Evolutionary conservation across 352 stramenopile species (phyloP), one percentile per base, ranked within the genome.

Genomic region (Pythium dissotocum): DNA sequence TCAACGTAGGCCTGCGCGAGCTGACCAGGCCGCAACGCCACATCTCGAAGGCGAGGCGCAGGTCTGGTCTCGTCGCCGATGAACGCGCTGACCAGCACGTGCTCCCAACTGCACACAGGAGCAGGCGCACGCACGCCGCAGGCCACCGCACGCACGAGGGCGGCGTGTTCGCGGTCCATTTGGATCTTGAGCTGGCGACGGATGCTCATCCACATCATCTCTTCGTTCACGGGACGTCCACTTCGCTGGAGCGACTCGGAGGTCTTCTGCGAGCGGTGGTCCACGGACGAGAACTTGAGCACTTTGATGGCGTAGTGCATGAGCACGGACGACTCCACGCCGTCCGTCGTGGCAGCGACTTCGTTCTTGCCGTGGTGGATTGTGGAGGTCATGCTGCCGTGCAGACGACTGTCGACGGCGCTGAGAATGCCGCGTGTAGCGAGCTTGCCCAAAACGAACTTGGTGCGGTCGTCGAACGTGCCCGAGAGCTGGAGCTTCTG

Each of bases 281-380:
- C 84, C 4, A 65, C 76, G 26, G 81, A 67, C 46, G 72, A 76
- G 2, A 75, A 82, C 71, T 92, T 93, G 77, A 93, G 90, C 49
- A 95, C 77, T 77, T 95, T 93, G 71, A 87, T 77, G 4, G 78
- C 82, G 61, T 84, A 73, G 61, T 89, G 91, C 38, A 89, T 72
- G 32, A 79, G 75, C 6, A 77, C 24, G 6, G 30, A 71, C 30
- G 76, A 74, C 55, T 83, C 76, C 44, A 89, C 73, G 16, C 65
- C 58, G 26, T 77, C 71, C 21, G 88, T 58, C 16, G 71, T 57
- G 4, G 57, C 57, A 7, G 72, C 72, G 18, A 73, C 73, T 14
- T 49, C 6, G 55, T 93, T 91, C 57, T 79, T 77, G 9, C 73
- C 80, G 61, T 84, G 70, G 63, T 89, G 91, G 40, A 89, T 66